Evolutionary conservation across 2,329 filamentous ascomycete genomes (phyloP).

Genomic region (Emergomyces orientalis): DNA sequence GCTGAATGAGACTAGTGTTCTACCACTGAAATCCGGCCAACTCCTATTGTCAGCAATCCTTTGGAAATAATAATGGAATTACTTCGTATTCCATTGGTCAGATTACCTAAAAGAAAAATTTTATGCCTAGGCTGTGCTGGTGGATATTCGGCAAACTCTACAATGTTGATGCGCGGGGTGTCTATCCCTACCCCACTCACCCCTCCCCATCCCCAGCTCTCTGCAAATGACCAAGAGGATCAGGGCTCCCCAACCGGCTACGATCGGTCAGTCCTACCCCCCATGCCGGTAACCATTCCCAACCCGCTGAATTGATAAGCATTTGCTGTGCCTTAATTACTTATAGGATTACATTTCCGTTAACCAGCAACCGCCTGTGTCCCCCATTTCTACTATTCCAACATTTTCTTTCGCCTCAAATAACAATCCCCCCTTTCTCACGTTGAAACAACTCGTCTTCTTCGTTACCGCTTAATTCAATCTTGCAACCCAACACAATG

Average conservation of each 20-base stretch:
- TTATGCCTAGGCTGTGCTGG: not conserved
- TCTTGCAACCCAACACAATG: constrained; percentile 16
- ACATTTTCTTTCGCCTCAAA: not conserved
- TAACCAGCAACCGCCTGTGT: not conserved
- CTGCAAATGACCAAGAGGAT: too few species aligned
- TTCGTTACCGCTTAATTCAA: not conserved
- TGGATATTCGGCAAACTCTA: not conserved
- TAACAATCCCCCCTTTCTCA: not conserved
- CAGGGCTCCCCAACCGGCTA: not conserved
- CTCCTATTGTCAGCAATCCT: not conserved
- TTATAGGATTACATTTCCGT: not conserved
- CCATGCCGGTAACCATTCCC: not conserved
- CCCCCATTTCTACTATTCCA: not conserved
- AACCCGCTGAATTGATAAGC: not conserved
- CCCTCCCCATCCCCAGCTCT: not conserved
- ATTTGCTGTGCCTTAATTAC: not conserved
- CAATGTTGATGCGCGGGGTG: not conserved
- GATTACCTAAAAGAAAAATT: not conserved
- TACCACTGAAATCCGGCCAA: not conserved
- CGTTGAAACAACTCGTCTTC: not conserved
- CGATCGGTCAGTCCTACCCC: not conserved
- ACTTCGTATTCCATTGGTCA: not conserved
- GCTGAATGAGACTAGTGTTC: not conserved
- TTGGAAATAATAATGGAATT: not conserved
- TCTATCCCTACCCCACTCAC: too few species aligned